These are phyloP conservation scores for Davidsoniella australis DNA, from an alignment of 2,329 filamentous ascomycete species.

Conservation along the genomic window DNA sequence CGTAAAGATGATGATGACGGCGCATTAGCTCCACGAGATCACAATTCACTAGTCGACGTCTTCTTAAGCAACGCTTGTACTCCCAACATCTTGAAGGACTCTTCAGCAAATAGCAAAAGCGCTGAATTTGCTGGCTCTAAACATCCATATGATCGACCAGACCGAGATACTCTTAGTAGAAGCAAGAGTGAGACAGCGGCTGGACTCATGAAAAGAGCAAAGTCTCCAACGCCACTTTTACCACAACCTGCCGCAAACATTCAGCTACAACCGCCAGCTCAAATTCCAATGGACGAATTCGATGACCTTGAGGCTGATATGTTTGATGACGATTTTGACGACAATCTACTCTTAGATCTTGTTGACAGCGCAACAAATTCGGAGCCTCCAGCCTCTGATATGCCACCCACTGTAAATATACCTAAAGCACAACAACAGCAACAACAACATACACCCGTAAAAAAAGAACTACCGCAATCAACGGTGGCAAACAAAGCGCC, in stretches of 20 bases:
- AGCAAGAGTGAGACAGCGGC: slow-evolving; percentile 8
- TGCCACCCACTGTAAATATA: not conserved
- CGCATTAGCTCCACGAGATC: not conserved
- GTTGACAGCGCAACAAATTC: slow-evolving; percentile 5
- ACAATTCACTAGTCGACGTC: slow-evolving; percentile 10
- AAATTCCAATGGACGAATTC: slow-evolving; percentile 6
- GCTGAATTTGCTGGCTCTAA: not conserved
- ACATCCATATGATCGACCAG: no score
- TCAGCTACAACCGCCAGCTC: not conserved
- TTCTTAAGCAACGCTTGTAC: slow-evolving; percentile 11
- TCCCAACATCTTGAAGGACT: slow-evolving; percentile 2
- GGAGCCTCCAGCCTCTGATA: slow-evolving; percentile 10
- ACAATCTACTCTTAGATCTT: slow-evolving; percentile 6
- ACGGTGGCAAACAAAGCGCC: not conserved
- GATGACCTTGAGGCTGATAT: slow-evolving; percentile 13
- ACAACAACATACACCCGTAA: not conserved
- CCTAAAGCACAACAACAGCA: not conserved
- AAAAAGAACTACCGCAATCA: not conserved
- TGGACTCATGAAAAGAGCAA: not conserved
- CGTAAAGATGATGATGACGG: slow-evolving; percentile 1
- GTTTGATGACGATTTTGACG: slow-evolving; percentile 13
- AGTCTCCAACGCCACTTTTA: not conserved
- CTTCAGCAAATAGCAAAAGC: not conserved
- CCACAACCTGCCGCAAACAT: not conserved
- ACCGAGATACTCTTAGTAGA: slow-evolving; percentile 1